Percentiles rank a stretch among this genome's conserved stretches.
These are phyloP conservation scores for Trypanosoma mega DNA, from an alignment of 208 protist species.

Conservation along the genomic window DNA sequence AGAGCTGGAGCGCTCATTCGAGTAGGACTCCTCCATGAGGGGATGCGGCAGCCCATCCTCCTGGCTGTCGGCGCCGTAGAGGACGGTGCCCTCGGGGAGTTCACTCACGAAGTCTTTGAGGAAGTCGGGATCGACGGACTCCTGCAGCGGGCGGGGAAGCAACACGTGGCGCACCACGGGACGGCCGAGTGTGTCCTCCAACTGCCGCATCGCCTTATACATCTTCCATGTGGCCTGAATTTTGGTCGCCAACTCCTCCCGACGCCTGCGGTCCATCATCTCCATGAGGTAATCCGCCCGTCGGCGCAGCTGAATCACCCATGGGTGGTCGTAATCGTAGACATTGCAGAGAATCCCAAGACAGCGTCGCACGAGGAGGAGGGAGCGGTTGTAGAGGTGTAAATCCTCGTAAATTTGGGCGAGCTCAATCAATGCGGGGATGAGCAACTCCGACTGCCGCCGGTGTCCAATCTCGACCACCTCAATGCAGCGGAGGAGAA, in stretches of 20 bases:
- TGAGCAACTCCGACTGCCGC: constrained; percentile 83
- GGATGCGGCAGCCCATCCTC: not conserved
- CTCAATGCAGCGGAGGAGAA: constrained; percentile 83
- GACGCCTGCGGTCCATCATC: constrained; percentile 42
- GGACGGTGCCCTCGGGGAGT: constrained; percentile 29
- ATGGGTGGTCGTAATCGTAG: constrained; percentile 87
- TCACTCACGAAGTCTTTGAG: constrained; percentile 51
- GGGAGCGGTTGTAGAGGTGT: constrained; percentile 65
- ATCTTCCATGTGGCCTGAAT: constrained; percentile 85
- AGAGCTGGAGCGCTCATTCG: too few relatives aligned
- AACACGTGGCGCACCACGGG: constrained; percentile 67
- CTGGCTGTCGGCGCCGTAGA: constrained; percentile 2
- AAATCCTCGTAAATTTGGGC: constrained; percentile 85
- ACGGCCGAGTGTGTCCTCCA: constrained; percentile 58
- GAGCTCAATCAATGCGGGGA: constrained; percentile 70
- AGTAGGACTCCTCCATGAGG: not conserved
- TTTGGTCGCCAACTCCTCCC: constrained; percentile 64
- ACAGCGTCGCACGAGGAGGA: constrained; percentile 80
- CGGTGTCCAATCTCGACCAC: constrained; percentile 81
- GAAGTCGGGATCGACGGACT: constrained; percentile 47
- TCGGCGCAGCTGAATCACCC: constrained; percentile 68
- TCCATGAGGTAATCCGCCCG: constrained; percentile 50
- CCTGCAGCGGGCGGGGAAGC: constrained; percentile 42
- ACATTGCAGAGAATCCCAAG: constrained; percentile 80
- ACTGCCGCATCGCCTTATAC: constrained; percentile 61